A percentile compares a stretch with the other conserved stretches of the same genome.
Evolutionary conservation across 768 basidiomycete species (phyloP).

Genomic region (Hemileccinum impolitum): DNA sequence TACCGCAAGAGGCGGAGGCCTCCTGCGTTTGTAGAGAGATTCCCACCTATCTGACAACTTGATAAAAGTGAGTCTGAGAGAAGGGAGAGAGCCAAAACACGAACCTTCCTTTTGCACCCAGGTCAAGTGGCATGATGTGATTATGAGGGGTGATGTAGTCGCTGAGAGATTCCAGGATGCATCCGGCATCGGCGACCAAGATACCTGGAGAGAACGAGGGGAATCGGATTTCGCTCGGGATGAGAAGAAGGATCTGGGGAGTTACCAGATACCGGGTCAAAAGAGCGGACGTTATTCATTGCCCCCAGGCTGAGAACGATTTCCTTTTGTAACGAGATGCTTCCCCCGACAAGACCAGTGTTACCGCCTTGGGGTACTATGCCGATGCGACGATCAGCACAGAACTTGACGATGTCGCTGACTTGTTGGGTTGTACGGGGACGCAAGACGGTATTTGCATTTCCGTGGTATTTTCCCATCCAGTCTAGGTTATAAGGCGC

Average conservation of each 20-base stretch:
- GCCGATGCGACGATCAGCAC: conserved; percentile 75
- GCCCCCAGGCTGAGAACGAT: conserved; percentile 80
- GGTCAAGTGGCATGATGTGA: conserved; percentile 95
- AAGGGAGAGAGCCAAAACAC: conserved; percentile 11
- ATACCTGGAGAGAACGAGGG: conserved; percentile 53
- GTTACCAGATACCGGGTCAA: conserved; percentile 79
- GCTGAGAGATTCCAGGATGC: conserved; percentile 84
- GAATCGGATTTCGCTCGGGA: conserved; percentile 3
- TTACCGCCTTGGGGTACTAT: conserved; percentile 98
- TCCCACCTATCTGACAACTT: conserved; percentile 97
- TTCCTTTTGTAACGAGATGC: conserved; percentile 86
- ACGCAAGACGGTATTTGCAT: conserved; percentile 79
- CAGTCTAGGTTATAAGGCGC: conserved; percentile 84
- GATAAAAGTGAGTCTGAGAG: conserved; percentile 1
- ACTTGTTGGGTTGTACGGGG: conserved; percentile 88
- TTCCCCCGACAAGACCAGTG: conserved; percentile 95
- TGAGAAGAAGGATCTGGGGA: conserved; percentile 1
- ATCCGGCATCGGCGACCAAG: conserved; percentile 91
- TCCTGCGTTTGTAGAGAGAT: conserved; percentile 95
- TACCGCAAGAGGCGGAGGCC: conserved; percentile 93
- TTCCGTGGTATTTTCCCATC: conserved; percentile 94
- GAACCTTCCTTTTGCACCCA: conserved; percentile 94
- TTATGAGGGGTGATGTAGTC: conserved; percentile 83
- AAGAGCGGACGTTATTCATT: conserved; percentile 78
- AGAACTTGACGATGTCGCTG: conserved; percentile 83